Base-by-base conservation (phyloP, 257 asterid genomes). In the Euphrasia confusa region DNA sequence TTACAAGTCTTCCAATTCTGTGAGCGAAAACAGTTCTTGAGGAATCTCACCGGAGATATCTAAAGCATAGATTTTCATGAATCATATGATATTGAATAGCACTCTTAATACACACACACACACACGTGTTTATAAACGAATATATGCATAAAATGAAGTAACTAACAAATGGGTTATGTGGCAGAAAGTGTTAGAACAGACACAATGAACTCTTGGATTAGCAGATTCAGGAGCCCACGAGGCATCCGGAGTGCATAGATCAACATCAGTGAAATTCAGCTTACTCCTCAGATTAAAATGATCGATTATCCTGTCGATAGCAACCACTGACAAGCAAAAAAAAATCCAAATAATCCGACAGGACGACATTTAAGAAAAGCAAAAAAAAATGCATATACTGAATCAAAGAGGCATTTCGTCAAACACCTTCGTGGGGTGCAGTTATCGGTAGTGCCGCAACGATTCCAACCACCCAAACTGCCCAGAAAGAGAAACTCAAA, bases 31-130 rank as follows among this genome's bases (percentile, higher is more conserved):
- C 32, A 84, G 66, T 71, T 78, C 72, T 56, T 40, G 78, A 47
- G 93, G 89, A 57, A 84, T 73, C 67, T 78, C 83, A 10, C 93
- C 89, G 75, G 71, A 72, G 69, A 84, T 69, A 53, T 84, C 93
- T 63, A 84, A 65, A 54, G 93, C 86, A 55, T 78, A 84, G 61
- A 84, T 74, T 78, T 81, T 84, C 81, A 89, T 84, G 80, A 64
- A 74, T 21, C 56, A 72, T 39, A 4, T n/a, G n/a, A n/a, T n/a
- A n/a, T n/a, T n/a, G n/a, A n/a, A 14, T 5, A 30, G 4, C 33
- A 54, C 60, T 26, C 35, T 54, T 26, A 54, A 21, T 54, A 21
- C 8, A 0, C 24, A 21, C 10, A 4, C 4, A 1, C 10, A 37
- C n/a, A n/a, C n/a, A n/a, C n/a, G n/a, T n/a, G n/a, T n/a, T n/a